Percentiles rank a stretch among this genome's conserved stretches.
Evolutionary conservation across 768 basidiomycete species (phyloP).

Genomic region (Lactarius sp.): DNA sequence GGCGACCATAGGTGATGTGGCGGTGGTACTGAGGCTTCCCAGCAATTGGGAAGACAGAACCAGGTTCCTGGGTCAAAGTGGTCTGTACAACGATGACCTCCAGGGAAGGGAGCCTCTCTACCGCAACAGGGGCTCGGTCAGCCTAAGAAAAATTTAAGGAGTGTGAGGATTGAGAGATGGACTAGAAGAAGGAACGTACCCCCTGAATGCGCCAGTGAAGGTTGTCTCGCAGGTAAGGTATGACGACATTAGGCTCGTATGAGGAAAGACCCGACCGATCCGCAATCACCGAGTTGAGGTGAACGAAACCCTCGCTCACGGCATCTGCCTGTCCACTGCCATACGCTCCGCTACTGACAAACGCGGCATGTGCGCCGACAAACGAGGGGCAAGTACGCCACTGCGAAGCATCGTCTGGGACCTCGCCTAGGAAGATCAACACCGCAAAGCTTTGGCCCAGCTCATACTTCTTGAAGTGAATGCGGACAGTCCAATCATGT

Average conservation of each 20-base stretch:
- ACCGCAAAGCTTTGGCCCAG: slow-evolving; percentile 41
- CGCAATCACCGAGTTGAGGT: slow-evolving; percentile 37
- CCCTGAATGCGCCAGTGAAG: slow-evolving; percentile 42
- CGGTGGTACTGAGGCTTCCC: slow-evolving; percentile 13
- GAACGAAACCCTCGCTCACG: slow-evolving; percentile 42
- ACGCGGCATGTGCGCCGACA: slow-evolving; percentile 42
- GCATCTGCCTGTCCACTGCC: slow-evolving; percentile 32
- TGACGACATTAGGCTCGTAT: slow-evolving; percentile 36
- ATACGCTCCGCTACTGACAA: slow-evolving; percentile 38
- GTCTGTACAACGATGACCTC: slow-evolving; percentile 16
- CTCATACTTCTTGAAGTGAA: slow-evolving; percentile 41
- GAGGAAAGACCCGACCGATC: slow-evolving; percentile 30
- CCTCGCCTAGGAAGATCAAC: slow-evolving; percentile 43
- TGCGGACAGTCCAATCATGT: slow-evolving; percentile 33
- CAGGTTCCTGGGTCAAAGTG: neutral
- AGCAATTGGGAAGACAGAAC: slow-evolving; percentile 8
- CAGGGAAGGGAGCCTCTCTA: slow-evolving; percentile 15
- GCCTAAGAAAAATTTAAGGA: neutral
- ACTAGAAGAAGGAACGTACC: slow-evolving; percentile 29
- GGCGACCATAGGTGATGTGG: slow-evolving; percentile 19
- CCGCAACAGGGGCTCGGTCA: slow-evolving; percentile 1
- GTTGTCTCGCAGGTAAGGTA: slow-evolving; percentile 38
- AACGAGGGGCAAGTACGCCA: slow-evolving; percentile 37
- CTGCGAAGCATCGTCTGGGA: slow-evolving; percentile 35
- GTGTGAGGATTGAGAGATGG: neutral